Evolutionary conservation across 2,329 filamentous ascomycete genomes (phyloP).

Genomic region (Colletotrichum scovillei): DNA sequence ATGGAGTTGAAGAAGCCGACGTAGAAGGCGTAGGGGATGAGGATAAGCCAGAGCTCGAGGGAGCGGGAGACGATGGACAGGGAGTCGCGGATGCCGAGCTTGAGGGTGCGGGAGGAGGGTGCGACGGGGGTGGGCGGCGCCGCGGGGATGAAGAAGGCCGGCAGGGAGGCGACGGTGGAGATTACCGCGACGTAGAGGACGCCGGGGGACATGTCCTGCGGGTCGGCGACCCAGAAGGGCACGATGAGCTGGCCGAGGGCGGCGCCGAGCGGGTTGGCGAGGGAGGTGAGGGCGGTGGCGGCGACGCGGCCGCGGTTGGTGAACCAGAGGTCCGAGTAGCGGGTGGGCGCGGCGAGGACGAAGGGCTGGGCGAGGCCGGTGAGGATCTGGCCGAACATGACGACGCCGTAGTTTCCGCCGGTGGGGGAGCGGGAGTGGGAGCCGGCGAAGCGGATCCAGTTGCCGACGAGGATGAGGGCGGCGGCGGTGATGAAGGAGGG

Average conservation of each 20-base stretch:
- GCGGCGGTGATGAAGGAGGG: slow-evolving; percentile 80
- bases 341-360: slow-evolving; percentile 86
- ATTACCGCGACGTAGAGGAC: slow-evolving; percentile 89
- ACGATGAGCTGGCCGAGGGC: slow-evolving; percentile 89
- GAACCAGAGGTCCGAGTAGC: slow-evolving; percentile 97
- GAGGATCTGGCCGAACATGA: slow-evolving; percentile 92
- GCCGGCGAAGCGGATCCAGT: slow-evolving; percentile 91
- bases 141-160: slow-evolving; percentile 84
- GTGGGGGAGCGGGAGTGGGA: slow-evolving; percentile 53
- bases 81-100: slow-evolving; percentile 63
- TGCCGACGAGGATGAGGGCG: slow-evolving; percentile 80
- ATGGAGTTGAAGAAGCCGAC: slow-evolving; percentile 95
- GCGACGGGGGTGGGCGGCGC: slow-evolving; percentile 82
- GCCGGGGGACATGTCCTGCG: slow-evolving; percentile 79
- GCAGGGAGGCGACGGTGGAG: slow-evolving; percentile 73
- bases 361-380: slow-evolving; percentile 93
- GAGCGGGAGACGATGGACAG: slow-evolving; percentile 66
- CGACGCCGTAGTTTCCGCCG: slow-evolving; percentile 76
- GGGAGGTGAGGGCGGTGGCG: slow-evolving; percentile 84
- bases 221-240: slow-evolving; percentile 76
- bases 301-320: slow-evolving; percentile 84
- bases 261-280: slow-evolving; percentile 91
- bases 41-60: slow-evolving; percentile 82
- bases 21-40: slow-evolving; percentile 85
- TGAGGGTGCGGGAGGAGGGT: slow-evolving; percentile 71